phyloP scores from a whole-genome alignment of 75 land plant species.

The Larix kaempferi region DNA sequence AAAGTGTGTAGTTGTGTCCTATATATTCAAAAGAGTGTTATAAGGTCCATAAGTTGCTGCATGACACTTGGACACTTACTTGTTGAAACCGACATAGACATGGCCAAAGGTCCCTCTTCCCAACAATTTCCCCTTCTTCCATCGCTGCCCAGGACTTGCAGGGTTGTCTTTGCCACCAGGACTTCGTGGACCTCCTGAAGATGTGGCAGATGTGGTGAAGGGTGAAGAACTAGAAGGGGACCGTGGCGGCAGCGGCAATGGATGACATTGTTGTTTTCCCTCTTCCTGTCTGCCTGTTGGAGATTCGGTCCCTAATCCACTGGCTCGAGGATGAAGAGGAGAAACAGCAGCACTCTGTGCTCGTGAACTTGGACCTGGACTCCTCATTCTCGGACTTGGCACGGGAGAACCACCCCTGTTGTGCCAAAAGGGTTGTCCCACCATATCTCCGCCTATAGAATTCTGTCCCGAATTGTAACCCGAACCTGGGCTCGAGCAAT shows the following conservation, averaged over 20 bases:
- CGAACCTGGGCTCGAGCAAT: conserved; percentile 78
- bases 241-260: conserved; percentile 61
- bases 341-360: conserved; percentile 36
- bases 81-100: not conserved
- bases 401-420: not conserved
- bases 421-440: conserved; percentile 21
- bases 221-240: conserved; percentile 15
- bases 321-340: conserved; percentile 57
- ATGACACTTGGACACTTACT: conserved; percentile 30
- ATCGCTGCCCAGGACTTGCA: conserved; percentile 26
- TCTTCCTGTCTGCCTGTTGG: conserved; percentile 47
- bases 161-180: conserved; percentile 11
- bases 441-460: conserved; percentile 52
- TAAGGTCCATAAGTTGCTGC: not conserved
- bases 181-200: conserved; percentile 18
- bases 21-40: no score
- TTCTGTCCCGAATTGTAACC: conserved; percentile 65
- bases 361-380: conserved; percentile 50
- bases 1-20: no score
- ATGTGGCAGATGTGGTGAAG: conserved; percentile 18
- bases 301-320: conserved; percentile 39
- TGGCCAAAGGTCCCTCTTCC: not conserved
- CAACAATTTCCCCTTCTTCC: conserved; percentile 53
- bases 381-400: conserved; percentile 40
- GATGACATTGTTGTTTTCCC: conserved; percentile 38